Conservation (phyloP, 345 rosid genomes). For the Punica granatum region DNA sequence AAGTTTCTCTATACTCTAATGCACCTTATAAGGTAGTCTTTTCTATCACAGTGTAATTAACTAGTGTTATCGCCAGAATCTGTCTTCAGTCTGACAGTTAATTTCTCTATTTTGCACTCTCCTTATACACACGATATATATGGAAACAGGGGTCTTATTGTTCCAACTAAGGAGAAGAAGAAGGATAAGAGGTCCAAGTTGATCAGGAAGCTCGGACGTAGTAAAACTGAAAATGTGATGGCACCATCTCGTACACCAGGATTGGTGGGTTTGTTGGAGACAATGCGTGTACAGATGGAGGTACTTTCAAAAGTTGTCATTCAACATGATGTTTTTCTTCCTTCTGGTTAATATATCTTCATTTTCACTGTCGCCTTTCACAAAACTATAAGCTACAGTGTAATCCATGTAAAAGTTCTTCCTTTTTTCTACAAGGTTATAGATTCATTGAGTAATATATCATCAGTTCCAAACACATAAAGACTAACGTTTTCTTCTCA, state of each 20-base stretch:
- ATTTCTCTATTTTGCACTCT: not conserved
- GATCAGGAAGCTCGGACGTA: slow-evolving; percentile 92
- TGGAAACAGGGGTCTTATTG: slow-evolving; percentile 69
- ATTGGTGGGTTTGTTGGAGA: slow-evolving; percentile 72
- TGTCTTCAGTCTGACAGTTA: slow-evolving; percentile 4
- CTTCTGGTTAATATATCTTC: not conserved
- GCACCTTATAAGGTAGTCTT: slow-evolving; percentile 4
- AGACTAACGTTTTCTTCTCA: not conserved
- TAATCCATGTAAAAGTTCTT: not conserved
- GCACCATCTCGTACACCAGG: slow-evolving; percentile 62
- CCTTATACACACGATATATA: not conserved
- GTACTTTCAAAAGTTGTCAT: slow-evolving; percentile 25
- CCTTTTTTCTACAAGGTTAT: not conserved
- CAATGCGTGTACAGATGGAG: slow-evolving; percentile 97
- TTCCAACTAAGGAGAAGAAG: slow-evolving; percentile 85
- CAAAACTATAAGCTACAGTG: not conserved
- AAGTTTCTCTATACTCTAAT: slow-evolving; percentile 16
- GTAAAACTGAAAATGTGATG: slow-evolving; percentile 53
- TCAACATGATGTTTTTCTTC: not conserved
- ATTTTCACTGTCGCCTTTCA: not conserved
- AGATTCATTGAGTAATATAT: not conserved
- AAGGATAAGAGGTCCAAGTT: slow-evolving; percentile 76
- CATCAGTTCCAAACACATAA: not conserved
- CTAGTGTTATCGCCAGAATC: not conserved
- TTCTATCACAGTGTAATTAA: not conserved